Evolutionary conservation across 148 eudicot genomes (phyloP), one percentile per base, ranked within the genome.

Genomic region (Chenopodium suecicum): DNA sequence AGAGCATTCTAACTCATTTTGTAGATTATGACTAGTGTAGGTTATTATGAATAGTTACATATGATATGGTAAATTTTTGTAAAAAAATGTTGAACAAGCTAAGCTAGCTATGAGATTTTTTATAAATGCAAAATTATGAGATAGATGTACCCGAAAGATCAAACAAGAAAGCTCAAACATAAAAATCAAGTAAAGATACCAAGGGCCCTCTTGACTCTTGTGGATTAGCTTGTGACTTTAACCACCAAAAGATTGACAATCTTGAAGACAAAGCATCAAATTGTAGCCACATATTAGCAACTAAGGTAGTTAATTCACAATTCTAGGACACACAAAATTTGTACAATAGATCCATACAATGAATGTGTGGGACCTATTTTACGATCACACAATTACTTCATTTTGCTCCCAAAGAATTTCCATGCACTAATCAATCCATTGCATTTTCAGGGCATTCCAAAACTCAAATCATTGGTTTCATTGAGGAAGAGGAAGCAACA

Each of bases 211-310:
- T 50, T 74, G 13, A 74, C 16, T 73, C 76, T 27, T 20, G 23
- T 27, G 37, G 74, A 23, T 17, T 56, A 31, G 62, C 22, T 10
- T 54, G 52, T 75, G 64, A 47, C 60, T 64, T 66, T 44, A 67
- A 46, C 69, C 68, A 74, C 56, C 4, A 75, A 81, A 75, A 34
- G 8, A 63, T 29, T 41, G 77, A 58, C 84, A 82, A 60, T 71
- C 76, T 78, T 82, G 50, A 71, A 62, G 70, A 78, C 81, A 71
- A 78, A 77, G 84, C 84, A 71, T 76, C 70, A 1, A 82, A 77
- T 44, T 52, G 54, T 70, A 62, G 77, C 81, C 81, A 82, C 81
- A 27, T 58, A 60, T 22, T 8, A 32, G 44, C 44, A 41, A 41
- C 19, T 29, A 17, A 10, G 41, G 17, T 50, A 74, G 63, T 50